These are phyloP conservation scores for Dalbergia cochinchinensis DNA, from an alignment of 306 rosid genomes.

Conservation along the genomic window DNA sequence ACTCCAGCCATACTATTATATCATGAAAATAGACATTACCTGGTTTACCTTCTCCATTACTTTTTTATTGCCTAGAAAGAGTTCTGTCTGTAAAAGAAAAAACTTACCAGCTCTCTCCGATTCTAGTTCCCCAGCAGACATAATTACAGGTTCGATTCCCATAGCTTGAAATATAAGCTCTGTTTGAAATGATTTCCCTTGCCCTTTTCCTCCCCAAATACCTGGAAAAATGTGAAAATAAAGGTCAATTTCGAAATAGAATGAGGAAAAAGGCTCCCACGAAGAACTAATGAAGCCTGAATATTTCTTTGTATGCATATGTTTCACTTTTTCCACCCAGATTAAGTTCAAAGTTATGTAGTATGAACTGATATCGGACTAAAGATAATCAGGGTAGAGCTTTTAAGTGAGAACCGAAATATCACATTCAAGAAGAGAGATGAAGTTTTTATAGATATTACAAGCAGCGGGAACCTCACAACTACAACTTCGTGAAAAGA, in stretches of 20 bases:
- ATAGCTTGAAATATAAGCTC: slow-evolving; percentile 92
- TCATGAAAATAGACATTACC: slow-evolving; percentile 32
- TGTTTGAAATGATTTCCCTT: slow-evolving; percentile 97
- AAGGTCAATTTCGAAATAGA: slow-evolving; percentile 13
- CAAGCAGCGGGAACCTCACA: slow-evolving; percentile 1
- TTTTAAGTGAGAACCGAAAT: slow-evolving; percentile 13
- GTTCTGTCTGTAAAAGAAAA: slow-evolving; percentile 28
- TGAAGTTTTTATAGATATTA: not conserved
- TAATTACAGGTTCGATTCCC: slow-evolving; percentile 94
- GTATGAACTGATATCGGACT: not conserved
- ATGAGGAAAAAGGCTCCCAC: slow-evolving; percentile 21
- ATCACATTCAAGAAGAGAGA: slow-evolving; percentile 22
- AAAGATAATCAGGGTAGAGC: not conserved
- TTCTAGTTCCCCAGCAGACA: slow-evolving; percentile 99
- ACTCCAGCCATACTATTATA: not conserved
- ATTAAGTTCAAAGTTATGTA: slow-evolving; percentile 18
- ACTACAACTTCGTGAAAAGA: slow-evolving; percentile 18
- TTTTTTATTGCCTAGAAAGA: slow-evolving; percentile 12
- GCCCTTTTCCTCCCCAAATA: slow-evolving; percentile 99
- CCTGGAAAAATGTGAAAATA: slow-evolving; percentile 56
- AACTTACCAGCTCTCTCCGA: slow-evolving; percentile 96
- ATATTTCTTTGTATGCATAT: slow-evolving; percentile 5
- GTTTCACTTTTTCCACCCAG: slow-evolving; percentile 19
- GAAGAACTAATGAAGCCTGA: slow-evolving; percentile 20
- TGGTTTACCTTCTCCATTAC: slow-evolving; percentile 16